These are phyloP conservation scores for Diplotaxis tenuifolia DNA, from an alignment of 345 rosid species.

Conservation along the genomic window DNA sequence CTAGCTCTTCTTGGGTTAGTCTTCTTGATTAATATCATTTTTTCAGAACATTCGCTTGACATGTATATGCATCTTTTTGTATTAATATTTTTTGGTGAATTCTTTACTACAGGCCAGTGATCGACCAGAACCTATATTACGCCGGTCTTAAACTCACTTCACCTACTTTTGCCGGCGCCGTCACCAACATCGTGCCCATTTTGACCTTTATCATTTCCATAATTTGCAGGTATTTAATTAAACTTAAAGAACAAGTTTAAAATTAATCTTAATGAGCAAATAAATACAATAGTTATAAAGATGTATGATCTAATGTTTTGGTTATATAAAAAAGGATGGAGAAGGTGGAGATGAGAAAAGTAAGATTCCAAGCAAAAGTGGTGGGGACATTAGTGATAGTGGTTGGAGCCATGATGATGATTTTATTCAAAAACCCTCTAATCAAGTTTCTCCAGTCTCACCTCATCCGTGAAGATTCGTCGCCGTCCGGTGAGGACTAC, in stretches of 20 bases:
- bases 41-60: not conserved
- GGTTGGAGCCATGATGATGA: slow-evolving; percentile 83
- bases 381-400: slow-evolving; percentile 77
- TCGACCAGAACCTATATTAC: slow-evolving; percentile 87
- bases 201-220: slow-evolving; percentile 86
- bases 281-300: slow-evolving; percentile 6
- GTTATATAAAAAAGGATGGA: slow-evolving; percentile 61
- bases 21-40: not conserved
- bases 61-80: not conserved
- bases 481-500: slow-evolving; percentile 41
- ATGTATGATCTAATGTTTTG: slow-evolving; percentile 16
- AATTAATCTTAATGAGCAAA: not conserved
- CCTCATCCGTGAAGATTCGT: slow-evolving; percentile 3
- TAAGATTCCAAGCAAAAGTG: slow-evolving; percentile 82
- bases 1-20: slow-evolving; percentile 89
- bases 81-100: not conserved
- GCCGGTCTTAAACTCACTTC: slow-evolving; percentile 84
- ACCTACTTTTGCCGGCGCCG: slow-evolving; percentile 85
- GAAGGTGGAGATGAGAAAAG: slow-evolving; percentile 64
- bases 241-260: not conserved
- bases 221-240: slow-evolving; percentile 41
- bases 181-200: slow-evolving; percentile 91
- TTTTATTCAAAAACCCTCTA: slow-evolving; percentile 68
- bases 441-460: slow-evolving; percentile 59
- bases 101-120: slow-evolving; percentile 62